Evolutionary conservation across 2,329 filamentous ascomycete genomes (phyloP).

Genomic region (Clonostachys rhizophaga): DNA sequence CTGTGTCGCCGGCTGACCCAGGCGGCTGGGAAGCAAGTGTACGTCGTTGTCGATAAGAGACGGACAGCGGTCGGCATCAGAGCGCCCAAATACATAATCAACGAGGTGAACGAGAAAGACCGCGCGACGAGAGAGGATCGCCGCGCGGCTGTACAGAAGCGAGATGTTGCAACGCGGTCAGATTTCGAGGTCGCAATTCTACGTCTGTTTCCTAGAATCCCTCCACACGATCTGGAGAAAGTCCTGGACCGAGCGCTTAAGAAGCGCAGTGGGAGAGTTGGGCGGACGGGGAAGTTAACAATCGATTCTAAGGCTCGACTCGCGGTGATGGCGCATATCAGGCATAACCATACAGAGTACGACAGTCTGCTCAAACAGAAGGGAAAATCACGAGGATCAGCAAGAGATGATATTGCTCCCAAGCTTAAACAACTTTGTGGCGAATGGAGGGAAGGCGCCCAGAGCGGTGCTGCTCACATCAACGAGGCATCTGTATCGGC

Average conservation of each 20-base stretch:
- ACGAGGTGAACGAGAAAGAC: slow-evolving; percentile 18
- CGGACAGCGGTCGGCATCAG: slow-evolving; percentile 26
- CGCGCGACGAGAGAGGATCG: slow-evolving; percentile 21
- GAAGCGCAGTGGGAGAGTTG: slow-evolving; percentile 42
- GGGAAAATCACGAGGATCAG: background rate
- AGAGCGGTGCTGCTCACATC: background rate
- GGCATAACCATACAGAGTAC: slow-evolving; percentile 42
- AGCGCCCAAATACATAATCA: slow-evolving; percentile 25
- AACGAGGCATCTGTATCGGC: background rate
- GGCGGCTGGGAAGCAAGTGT: slow-evolving; percentile 22
- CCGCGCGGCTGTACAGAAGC: slow-evolving; percentile 19
- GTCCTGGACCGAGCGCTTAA: slow-evolving; percentile 34
- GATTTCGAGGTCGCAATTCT: slow-evolving; percentile 26
- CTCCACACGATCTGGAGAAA: slow-evolving; percentile 18
- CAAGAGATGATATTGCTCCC: background rate
- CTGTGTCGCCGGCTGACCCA: slow-evolving; percentile 31
- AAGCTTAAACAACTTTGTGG: background rate
- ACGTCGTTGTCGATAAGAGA: slow-evolving; percentile 21
- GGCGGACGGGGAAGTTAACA: slow-evolving; percentile 30
- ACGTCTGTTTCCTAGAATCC: slow-evolving; percentile 32
- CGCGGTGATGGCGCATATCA: slow-evolving; percentile 42
- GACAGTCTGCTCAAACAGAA: slow-evolving; percentile 25
- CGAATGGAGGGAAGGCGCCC: background rate
- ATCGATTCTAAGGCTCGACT: slow-evolving; percentile 32
- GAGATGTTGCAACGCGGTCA: slow-evolving; percentile 23